phyloP scores from a whole-genome alignment of 805 yeast species.

The Kregervanrija fluxuum region DNA sequence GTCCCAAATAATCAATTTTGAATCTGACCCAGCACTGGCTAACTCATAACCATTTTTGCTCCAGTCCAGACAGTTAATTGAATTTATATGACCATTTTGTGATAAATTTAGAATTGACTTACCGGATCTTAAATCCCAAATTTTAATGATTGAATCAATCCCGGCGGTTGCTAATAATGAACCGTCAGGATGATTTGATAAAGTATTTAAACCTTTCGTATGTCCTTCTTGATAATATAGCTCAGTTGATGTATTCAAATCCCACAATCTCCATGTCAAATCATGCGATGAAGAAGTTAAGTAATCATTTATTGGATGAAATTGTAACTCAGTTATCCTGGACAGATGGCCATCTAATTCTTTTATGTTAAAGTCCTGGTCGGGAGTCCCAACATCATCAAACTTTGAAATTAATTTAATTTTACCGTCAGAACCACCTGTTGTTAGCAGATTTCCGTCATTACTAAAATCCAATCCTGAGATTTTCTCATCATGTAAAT shows the following conservation, averaged over 20 bases:
- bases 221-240: constrained; percentile 82
- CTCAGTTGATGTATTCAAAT: constrained; percentile 40
- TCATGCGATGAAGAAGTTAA: constrained; percentile 75
- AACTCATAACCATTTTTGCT: constrained; percentile 66
- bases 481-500: constrained; percentile 53
- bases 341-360: constrained; percentile 36
- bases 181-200: constrained; percentile 71
- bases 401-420: constrained; percentile 19
- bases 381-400: background rate
- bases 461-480: constrained; percentile 62
- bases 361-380: background rate
- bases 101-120: constrained; percentile 46
- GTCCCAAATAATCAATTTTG: constrained; percentile 81
- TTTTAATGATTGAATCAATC: constrained; percentile 57
- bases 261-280: constrained; percentile 87
- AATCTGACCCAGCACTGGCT: constrained; percentile 83
- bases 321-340: constrained; percentile 53
- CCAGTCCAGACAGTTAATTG: constrained; percentile 68
- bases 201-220: constrained; percentile 56
- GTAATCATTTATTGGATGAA: constrained; percentile 56
- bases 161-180: constrained; percentile 72
- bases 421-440: constrained; percentile 41
- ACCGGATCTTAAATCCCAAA: constrained; percentile 89
- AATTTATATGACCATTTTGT: constrained; percentile 55
- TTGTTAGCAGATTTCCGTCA: constrained; percentile 19